These are phyloP conservation scores for Cucurbitaria berberidis DNA, from an alignment of 2,329 filamentous ascomycete genomes.

Conservation along the genomic window DNA sequence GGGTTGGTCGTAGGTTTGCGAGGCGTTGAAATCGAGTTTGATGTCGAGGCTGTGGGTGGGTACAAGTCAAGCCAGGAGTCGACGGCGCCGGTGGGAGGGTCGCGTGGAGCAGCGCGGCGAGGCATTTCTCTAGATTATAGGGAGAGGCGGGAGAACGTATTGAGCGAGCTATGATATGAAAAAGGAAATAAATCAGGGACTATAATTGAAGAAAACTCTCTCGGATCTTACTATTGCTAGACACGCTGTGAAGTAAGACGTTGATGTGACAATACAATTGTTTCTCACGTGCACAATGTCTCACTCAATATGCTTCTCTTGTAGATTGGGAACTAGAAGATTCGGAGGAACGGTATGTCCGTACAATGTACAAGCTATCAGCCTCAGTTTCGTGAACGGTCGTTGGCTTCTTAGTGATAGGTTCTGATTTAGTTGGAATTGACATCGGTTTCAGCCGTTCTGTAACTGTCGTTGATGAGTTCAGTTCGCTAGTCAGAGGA, in stretches of 20 bases:
- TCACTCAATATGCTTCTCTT: not conserved
- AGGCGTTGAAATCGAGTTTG: not conserved
- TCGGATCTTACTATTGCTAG: not conserved
- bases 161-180: not conserved
- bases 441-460: too few relatives aligned
- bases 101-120: not conserved
- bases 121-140: not conserved
- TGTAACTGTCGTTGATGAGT: too few relatives aligned
- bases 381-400: not conserved
- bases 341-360: not conserved
- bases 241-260: not conserved
- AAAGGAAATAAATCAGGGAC: not conserved
- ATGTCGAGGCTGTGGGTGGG: not conserved
- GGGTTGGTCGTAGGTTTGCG: not conserved
- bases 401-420: too few relatives aligned
- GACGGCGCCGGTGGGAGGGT: not conserved
- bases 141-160: not conserved
- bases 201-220: not conserved
- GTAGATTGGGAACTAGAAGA: not conserved
- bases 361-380: not conserved
- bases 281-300: not conserved
- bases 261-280: not conserved
- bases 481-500: too few relatives aligned
- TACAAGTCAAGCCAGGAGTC: not conserved
- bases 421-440: too few relatives aligned